These are phyloP conservation scores for Musa troglodytarum DNA, from an alignment of 176 grass and related monocot species.

Conservation along the genomic window DNA sequence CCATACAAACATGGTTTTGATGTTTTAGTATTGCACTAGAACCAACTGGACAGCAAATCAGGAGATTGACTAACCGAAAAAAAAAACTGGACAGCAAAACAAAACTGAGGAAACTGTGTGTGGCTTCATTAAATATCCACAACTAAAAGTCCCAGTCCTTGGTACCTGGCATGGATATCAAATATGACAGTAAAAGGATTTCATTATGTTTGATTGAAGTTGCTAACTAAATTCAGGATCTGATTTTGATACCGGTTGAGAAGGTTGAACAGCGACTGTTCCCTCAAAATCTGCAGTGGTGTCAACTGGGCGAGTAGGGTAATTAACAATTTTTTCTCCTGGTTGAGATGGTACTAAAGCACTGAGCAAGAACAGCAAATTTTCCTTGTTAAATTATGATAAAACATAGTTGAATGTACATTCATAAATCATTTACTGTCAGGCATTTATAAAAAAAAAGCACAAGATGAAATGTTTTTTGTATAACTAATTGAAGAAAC, in stretches of 20 bases:
- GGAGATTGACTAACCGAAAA: not conserved
- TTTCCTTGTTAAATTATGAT: not conserved
- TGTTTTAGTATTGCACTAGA: not conserved
- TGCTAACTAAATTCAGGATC: not conserved
- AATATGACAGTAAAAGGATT: not conserved
- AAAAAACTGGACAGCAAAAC: no score
- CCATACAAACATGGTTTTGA: not conserved
- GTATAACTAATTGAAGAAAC: not conserved
- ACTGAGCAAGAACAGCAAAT: conserved; percentile 43
- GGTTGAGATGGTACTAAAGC: conserved; percentile 71
- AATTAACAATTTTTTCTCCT: conserved; percentile 68
- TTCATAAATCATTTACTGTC: no score
- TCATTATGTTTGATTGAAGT: not conserved
- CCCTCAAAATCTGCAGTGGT: conserved; percentile 94
- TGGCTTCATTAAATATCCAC: no score
- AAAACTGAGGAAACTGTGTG: no score
- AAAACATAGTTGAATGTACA: not conserved
- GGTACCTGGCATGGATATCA: not conserved
- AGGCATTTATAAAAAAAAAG: not conserved
- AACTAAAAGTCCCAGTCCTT: no score
- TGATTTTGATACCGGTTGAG: conserved; percentile 57
- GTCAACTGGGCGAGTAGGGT: conserved; percentile 92
- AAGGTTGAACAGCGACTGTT: conserved; percentile 81
- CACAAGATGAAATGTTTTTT: not conserved
- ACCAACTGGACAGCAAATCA: not conserved